Conservation (phyloP, 2,329 filamentous ascomycete species). For the Ophiostoma quercus region DNA sequence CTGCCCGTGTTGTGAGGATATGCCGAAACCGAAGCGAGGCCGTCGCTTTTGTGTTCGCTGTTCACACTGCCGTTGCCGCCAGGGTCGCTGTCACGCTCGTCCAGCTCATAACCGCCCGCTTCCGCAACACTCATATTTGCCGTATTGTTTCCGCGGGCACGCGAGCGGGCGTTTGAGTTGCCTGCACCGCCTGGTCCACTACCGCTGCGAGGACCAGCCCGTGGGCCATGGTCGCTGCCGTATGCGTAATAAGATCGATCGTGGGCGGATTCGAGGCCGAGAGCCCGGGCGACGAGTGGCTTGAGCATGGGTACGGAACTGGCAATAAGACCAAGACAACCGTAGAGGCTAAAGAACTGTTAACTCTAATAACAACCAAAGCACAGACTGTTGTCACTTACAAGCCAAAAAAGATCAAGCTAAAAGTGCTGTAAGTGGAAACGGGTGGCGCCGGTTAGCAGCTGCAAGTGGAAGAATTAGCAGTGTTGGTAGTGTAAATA, state of each 20-base stretch:
- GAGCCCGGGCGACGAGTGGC: constrained; percentile 34
- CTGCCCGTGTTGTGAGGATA: not conserved
- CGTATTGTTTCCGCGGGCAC: not conserved
- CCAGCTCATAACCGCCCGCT: constrained; percentile 18
- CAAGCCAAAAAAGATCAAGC: constrained; percentile 30
- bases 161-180: not conserved
- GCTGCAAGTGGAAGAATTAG: not conserved
- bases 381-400: constrained; percentile 28
- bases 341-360: constrained; percentile 35
- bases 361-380: too few relatives aligned
- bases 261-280: constrained; percentile 30
- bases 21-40: not conserved
- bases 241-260: constrained; percentile 21
- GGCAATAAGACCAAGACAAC: constrained; percentile 39
- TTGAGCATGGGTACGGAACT: constrained; percentile 39
- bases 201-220: not conserved
- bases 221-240: constrained; percentile 15
- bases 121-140: not conserved
- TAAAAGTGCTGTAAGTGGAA: constrained; percentile 14
- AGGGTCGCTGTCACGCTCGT: constrained; percentile 19
- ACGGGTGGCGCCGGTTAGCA: constrained; percentile 8
- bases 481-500: constrained; percentile 10
- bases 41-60: constrained; percentile 19
- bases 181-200: not conserved
- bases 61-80: constrained; percentile 7